Base-by-base conservation (phyloP, 768 basidiomycete genomes). In the Filobasidium floriforme region DNA sequence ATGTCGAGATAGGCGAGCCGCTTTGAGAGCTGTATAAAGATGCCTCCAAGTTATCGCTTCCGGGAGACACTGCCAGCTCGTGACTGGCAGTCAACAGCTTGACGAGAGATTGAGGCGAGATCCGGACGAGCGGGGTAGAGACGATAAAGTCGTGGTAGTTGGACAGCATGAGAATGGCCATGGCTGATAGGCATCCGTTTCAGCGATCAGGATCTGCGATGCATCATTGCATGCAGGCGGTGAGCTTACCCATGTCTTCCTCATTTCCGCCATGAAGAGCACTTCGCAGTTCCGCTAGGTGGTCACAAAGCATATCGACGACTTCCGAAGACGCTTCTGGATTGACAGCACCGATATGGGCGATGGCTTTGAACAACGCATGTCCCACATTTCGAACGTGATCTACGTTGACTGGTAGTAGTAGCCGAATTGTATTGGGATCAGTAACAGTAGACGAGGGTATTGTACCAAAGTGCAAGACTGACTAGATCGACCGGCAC, bases 141-240 rank as follows among this genome's bases (percentile, higher is more conserved):
- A 62, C 52, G 19, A 76, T 24, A 24, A 69, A 66, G 0, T 69
- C 64, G 59, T 75, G 71, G 26, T 71, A 52, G 22, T 67, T 71
- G 15, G 63, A 54, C n/a, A 76, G 65, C 15, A 75, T 49, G 1
- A 72, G 68, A 3, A 76, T 62, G 0, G 73, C 69, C 62, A 73
- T 75, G 18, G 70, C 75, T 76, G 46, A 15, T 6, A n/a, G n/a
- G 60, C 41, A 54, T 37, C 60, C 7, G 0, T 11, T 41, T 14
- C 43, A 1, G 19, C 14, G 26, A 41, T 60, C n/a, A 26, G 41
- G 5, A 14, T n/a, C 14, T 15, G 5, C 1, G 15, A 22, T 15
- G 54, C 2, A 14, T 57, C 6, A 24, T n/a, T n/a, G 15, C 4
- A 22, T 22, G 5, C 22, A 28, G 26, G 15, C 3, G 5, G 22